Evolutionary conservation across 805 yeast species (phyloP), one percentile per base, ranked within the genome.

Genomic region (Tetrapisispora namnaoensis): DNA sequence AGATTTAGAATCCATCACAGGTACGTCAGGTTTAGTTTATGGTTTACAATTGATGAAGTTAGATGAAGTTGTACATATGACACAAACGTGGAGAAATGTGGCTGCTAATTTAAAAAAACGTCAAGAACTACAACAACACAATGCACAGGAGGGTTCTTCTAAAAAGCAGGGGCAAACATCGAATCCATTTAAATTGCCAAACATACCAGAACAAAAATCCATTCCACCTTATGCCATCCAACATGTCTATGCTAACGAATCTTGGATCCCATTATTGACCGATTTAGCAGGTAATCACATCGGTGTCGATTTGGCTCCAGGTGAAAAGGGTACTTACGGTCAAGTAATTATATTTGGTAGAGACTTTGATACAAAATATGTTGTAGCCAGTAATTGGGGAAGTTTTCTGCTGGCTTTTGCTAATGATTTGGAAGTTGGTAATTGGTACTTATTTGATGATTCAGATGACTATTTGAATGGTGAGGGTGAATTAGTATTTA

Each of bases 281-380:
- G 99, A 91, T 65, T 80, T 78, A 47, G 83, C 80, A 21, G 99
- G 99, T 42, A 91, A 91, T 69, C 90, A 89, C 65, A 82, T 91
- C 54, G 99, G 89, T 46, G 72, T 93, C 16, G 99, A 91, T 68
- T 74, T 91, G 51, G 82, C 86, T 2, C 91, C 93, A 1, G 96
- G 88, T 8, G 76, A 82, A 10, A 69, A 70, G 27, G 96, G 96
- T 42, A 74, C 72, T 50, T 80, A 85, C 77, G 99, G 98, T 37
- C 99, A 91, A 69, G 83, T 93, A 18, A 91, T 91, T 53, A 62
- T 90, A 48, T 91, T 86, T 66, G 99, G 99, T 37, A 81, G 97
- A 61, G 98, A 91, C 55, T 91, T 82, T 62, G 98, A 91, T 69
- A 79, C 85, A 37, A 91, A 91, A 64, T 88, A 78, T 66, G 90